Conservation (phyloP, 1,139 yeast genomes). For the Zygosaccharomyces pseudobailii region DNA sequence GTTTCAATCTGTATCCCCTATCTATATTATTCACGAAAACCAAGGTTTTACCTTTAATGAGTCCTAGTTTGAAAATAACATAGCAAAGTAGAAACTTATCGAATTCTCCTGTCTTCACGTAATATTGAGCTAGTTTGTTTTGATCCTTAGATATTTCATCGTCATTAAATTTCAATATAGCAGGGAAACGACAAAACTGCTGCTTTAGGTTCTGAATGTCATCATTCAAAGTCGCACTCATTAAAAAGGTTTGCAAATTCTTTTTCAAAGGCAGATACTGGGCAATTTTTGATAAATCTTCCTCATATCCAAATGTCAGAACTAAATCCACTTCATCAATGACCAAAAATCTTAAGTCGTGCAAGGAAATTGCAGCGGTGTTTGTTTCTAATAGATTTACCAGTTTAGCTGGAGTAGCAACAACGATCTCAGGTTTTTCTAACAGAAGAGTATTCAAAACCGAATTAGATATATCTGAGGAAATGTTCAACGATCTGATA, state of each 20-base stretch:
- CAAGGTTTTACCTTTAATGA: constrained; percentile 87
- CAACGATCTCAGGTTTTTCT: constrained; percentile 73
- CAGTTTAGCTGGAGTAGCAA: constrained; percentile 84
- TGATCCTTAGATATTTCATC: constrained; percentile 50
- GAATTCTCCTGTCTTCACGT: constrained; percentile 79
- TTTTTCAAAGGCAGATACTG: constrained; percentile 63
- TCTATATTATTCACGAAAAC: constrained; percentile 92
- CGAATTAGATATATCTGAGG: constrained; percentile 66
- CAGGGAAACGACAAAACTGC: constrained; percentile 81
- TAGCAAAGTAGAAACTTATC: constrained; percentile 89
- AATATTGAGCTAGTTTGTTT: constrained; percentile 72
- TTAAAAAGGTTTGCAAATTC: constrained; percentile 80
- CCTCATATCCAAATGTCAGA: constrained; percentile 84
- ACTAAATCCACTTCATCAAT: constrained; percentile 96
- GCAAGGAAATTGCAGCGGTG: constrained; percentile 41
- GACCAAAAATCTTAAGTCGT: constrained; percentile 61
- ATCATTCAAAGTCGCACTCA: constrained; percentile 94
- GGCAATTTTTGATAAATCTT: constrained; percentile 67
- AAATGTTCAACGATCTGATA: constrained; percentile 65
- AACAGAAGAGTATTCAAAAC: constrained; percentile 66
- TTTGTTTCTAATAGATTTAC: constrained; percentile 51
- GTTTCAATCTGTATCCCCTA: constrained; percentile 86
- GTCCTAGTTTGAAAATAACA: constrained; percentile 81
- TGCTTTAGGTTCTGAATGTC: constrained; percentile 74
- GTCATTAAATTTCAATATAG: constrained; percentile 71